Percentiles rank a stretch among this genome's conserved stretches.
Conservation (phyloP, 2,329 filamentous ascomycete species). For the Emmonsiellopsis sp. region DNA sequence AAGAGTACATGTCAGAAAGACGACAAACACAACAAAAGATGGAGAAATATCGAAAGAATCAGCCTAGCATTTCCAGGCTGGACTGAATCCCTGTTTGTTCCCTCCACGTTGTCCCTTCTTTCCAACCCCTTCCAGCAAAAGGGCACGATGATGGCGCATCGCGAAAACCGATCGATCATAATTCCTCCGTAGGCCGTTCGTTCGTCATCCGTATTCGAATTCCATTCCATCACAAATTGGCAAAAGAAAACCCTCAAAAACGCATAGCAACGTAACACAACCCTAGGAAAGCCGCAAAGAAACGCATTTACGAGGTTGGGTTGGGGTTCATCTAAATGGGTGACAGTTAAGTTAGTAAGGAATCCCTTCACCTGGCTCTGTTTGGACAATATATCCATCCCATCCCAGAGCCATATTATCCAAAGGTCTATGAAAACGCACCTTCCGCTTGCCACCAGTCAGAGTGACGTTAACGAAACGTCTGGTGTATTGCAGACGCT, state of each 20-base stretch:
- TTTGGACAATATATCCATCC: not conserved
- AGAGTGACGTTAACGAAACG: conserved; percentile 83
- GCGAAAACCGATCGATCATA: not conserved
- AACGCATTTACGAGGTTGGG: conserved; percentile 55
- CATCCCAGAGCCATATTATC: not conserved
- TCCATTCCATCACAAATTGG: not conserved
- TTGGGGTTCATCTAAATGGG: conserved; percentile 71
- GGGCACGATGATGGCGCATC: not conserved
- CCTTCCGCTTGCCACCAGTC: conserved; percentile 1
- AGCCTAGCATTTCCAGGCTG: not conserved
- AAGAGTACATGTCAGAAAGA: not conserved
- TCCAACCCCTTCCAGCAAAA: not conserved
- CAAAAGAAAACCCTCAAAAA: not conserved
- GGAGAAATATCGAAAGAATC: not conserved
- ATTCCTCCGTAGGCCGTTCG: not conserved
- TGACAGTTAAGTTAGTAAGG: conserved; percentile 4
- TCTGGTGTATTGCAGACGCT: conserved; percentile 92
- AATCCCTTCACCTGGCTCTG: not conserved
- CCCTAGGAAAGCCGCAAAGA: not conserved
- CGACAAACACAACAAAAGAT: not conserved
- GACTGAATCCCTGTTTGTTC: not conserved
- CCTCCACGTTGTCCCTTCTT: not conserved
- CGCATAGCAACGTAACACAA: conserved; percentile 1
- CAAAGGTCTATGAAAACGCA: not conserved
- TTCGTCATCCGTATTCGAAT: not conserved